These are phyloP conservation scores for Wallacemonas sp. DNA, from an alignment of 208 protist species.

Conservation along the genomic window DNA sequence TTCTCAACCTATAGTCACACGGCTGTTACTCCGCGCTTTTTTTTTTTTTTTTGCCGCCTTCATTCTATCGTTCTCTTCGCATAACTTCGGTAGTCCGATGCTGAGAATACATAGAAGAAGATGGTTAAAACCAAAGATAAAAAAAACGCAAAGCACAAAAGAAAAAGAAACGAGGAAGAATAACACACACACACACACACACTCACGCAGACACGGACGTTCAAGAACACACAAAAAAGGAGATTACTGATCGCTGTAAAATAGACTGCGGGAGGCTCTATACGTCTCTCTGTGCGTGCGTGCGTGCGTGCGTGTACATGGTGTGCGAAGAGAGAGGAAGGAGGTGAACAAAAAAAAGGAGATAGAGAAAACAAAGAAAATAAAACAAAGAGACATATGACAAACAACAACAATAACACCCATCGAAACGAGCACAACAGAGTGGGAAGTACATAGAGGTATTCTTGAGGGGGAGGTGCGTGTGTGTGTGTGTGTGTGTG, in stretches of 20 bases:
- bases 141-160: slow-evolving; percentile 13
- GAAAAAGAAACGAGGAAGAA: not conserved
- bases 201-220: too few relatives aligned
- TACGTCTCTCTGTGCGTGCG: too few relatives aligned
- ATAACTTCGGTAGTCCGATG: not conserved
- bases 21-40: slow-evolving; percentile 11
- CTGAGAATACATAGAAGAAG: too few relatives aligned
- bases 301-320: not conserved
- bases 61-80: not conserved
- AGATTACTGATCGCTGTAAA: too few relatives aligned
- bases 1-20: not conserved
- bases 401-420: too few relatives aligned
- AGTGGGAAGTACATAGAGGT: too few relatives aligned
- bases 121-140: too few relatives aligned
- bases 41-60: slow-evolving; percentile 23
- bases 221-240: too few relatives aligned
- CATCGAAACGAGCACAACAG: too few relatives aligned
- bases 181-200: not conserved
- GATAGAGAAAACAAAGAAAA: not conserved
- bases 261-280: too few relatives aligned
- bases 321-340: not conserved
- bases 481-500: too few relatives aligned
- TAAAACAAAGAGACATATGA: slow-evolving; percentile 11
- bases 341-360: not conserved
- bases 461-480: too few relatives aligned